Evolutionary conservation across 163 green algal species (phyloP), one percentile per base, ranked within the genome.

Genomic region (Chlorella variabilis): DNA sequence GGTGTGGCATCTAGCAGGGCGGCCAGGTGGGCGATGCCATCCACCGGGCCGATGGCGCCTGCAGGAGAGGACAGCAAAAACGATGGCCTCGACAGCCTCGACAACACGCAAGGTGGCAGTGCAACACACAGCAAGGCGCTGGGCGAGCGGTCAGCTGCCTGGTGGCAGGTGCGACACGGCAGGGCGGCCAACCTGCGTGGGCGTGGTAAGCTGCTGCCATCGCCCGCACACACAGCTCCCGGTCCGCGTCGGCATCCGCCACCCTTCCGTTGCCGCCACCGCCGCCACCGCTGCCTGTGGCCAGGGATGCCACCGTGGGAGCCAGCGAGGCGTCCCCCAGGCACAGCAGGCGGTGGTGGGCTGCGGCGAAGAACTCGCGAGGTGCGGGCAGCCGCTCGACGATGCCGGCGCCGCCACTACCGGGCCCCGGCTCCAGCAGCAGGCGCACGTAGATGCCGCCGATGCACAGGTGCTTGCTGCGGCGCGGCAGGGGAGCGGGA

Each of bases 151-250:
- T n/a, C n/a, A n/a, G n/a, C n/a, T n/a, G n/a, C n/a, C n/a, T n/a
- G n/a, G n/a, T n/a, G n/a, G n/a, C n/a, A n/a, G n/a, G n/a, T n/a
- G n/a, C n/a, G n/a, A n/a, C n/a, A n/a, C n/a, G n/a, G n/a, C n/a
- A n/a, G n/a, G 45, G 45, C 45, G 11, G 11, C 45, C 11, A 54
- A 49, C 67, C 89, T 23, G 91, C 90, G 80, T 98, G 92, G 21
- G 75, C 81, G 20, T 78, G 74, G 84, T 98, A 98, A 0, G 94
- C 86, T 4, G 92, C 91, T 0, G 94, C 88, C 94, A 98, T 97
- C 18, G 94, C 95, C 7, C 91, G 87, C 6, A 93, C 87, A 74
- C 91, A 97, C 45, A 98, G 87, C 84, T 94, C 80, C 4, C 90
- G 84, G 8, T 86, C 79, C 4, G 61, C 84, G 18, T 85, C 80